phyloP scores from a whole-genome alignment of 306 rosid species.

The Cucurbita argyrosperma region DNA sequence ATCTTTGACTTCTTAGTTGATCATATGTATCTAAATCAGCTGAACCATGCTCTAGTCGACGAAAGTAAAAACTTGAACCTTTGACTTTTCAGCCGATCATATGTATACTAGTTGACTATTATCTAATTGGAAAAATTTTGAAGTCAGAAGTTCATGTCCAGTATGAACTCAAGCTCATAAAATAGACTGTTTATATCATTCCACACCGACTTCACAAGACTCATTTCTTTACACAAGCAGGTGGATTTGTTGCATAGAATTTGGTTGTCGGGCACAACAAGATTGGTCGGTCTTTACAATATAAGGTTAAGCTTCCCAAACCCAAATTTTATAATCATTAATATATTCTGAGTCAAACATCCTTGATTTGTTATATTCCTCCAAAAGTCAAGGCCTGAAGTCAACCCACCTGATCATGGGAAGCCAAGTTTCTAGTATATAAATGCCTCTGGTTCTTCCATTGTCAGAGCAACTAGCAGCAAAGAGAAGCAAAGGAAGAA shows the following conservation, averaged over 20 bases:
- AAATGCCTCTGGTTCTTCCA: neutral
- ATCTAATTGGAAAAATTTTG: neutral
- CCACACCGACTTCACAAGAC: neutral
- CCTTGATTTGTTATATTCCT: neutral
- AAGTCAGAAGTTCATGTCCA: neutral
- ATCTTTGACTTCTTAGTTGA: neutral
- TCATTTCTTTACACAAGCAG: neutral
- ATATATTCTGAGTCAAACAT: neutral
- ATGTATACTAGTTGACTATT: neutral
- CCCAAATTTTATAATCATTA: neutral
- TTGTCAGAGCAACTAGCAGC: neutral
- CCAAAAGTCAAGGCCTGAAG: constrained; percentile 7
- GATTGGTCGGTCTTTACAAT: neutral
- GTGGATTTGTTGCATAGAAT: neutral
- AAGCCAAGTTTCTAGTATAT: neutral
- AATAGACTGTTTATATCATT: neutral
- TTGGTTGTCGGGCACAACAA: neutral
- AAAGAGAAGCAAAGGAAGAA: neutral
- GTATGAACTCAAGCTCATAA: neutral
- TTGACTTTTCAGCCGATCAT: neutral
- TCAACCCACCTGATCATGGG: constrained; percentile 1
- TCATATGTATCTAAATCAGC: neutral
- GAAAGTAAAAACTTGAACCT: neutral
- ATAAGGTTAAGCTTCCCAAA: neutral
- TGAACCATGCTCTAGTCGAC: neutral